Conservation (phyloP, 495 filamentous ascomycete genomes). For the Cetradonia linearis region DNA sequence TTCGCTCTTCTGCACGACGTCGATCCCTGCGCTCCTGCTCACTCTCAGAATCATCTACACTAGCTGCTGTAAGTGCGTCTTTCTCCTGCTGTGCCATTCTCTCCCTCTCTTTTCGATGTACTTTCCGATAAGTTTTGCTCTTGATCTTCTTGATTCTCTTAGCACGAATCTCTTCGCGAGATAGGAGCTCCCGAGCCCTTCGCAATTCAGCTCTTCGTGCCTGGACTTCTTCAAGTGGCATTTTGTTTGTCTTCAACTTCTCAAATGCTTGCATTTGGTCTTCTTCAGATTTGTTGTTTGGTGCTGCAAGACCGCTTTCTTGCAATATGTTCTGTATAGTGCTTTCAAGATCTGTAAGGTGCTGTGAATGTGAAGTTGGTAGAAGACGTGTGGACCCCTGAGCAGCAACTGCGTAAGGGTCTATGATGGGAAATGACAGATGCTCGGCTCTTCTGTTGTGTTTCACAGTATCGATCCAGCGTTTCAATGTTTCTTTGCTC, state of each 20-base stretch:
- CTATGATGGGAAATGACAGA: constrained; percentile 75
- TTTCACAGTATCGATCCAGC: constrained; percentile 92
- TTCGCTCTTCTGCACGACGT: constrained; percentile 72
- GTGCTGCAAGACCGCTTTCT: constrained; percentile 65
- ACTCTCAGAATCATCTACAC: constrained; percentile 59
- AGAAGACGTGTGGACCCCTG: constrained; percentile 43
- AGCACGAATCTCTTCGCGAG: constrained; percentile 77
- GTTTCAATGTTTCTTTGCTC: constrained; percentile 78
- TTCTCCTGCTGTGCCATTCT: constrained; percentile 60
- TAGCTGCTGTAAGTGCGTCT: constrained; percentile 56
- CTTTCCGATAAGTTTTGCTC: constrained; percentile 80
- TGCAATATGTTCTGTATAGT: constrained; percentile 79
- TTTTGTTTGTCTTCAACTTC: constrained; percentile 53
- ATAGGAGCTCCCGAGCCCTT: constrained; percentile 71
- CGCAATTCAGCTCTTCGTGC: constrained; percentile 66
- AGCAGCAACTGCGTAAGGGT: constrained; percentile 46
- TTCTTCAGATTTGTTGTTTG: constrained; percentile 50
- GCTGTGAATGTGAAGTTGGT: constrained; percentile 45
- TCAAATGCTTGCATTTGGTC: constrained; percentile 58
- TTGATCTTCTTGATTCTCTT: constrained; percentile 98
- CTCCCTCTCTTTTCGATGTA: constrained; percentile 80
- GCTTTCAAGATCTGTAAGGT: constrained; percentile 69
- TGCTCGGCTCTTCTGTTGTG: constrained; percentile 87
- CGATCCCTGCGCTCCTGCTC: constrained; percentile 73
- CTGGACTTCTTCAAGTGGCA: constrained; percentile 61